Evolutionary conservation across 345 rosid species (phyloP).

Genomic region (Trapa incisa): DNA sequence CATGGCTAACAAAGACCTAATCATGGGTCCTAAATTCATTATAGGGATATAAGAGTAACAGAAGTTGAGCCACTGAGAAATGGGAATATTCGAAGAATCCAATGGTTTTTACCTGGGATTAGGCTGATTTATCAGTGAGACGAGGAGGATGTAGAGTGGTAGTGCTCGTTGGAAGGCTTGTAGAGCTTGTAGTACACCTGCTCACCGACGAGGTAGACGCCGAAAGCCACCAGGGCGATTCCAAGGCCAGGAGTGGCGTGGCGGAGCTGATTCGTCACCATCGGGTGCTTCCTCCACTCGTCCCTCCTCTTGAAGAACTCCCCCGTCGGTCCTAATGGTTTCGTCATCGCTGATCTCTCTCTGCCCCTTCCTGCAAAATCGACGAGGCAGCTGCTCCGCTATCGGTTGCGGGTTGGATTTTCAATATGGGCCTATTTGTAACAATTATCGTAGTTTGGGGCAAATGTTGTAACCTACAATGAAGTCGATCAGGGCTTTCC

Average conservation of each 20-base stretch:
- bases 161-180: conserved; percentile 44
- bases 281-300: conserved; percentile 92
- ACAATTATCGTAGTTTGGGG: neutral
- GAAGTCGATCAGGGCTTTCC: neutral
- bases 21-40: neutral
- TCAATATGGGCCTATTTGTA: neutral
- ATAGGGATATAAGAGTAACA: neutral
- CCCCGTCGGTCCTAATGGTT: conserved; percentile 64
- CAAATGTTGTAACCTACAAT: neutral
- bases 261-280: conserved; percentile 65
- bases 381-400: neutral
- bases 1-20: neutral
- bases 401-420: no score
- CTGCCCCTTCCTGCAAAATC: neutral
- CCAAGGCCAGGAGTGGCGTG: conserved; percentile 86
- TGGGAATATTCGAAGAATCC: neutral
- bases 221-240: conserved; percentile 81
- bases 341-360: conserved; percentile 29
- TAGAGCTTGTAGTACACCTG: conserved; percentile 58
- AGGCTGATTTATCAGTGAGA: conserved; percentile 12
- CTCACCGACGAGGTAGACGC: conserved; percentile 75
- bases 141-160: conserved; percentile 14
- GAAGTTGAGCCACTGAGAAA: neutral
- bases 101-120: neutral
- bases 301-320: conserved; percentile 92